phyloP scores from a whole-genome alignment of 495 filamentous ascomycete species.

The Xylaria flabelliformis region DNA sequence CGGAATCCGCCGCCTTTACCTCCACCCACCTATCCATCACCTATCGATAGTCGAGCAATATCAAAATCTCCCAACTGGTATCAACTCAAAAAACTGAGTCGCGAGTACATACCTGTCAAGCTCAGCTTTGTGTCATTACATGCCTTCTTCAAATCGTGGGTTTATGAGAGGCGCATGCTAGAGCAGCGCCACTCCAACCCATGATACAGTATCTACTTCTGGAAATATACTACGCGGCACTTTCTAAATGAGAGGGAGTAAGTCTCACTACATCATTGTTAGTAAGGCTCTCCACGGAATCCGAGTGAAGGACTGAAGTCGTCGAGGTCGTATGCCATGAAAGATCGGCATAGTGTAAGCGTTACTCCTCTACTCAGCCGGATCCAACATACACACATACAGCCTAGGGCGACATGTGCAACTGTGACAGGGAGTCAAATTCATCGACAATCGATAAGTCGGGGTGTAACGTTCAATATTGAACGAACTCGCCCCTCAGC shows the following conservation, averaged over 20 bases:
- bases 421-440: slow-evolving; percentile 10
- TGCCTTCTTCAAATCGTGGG: not conserved
- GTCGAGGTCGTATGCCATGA: slow-evolving; percentile 4
- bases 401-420: not conserved
- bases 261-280: not conserved
- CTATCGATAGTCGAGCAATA: not conserved
- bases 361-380: not conserved
- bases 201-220: not conserved
- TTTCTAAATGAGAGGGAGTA: not conserved
- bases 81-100: not conserved
- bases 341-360: slow-evolving; percentile 20
- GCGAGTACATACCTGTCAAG: not conserved
- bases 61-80: not conserved
- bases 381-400: not conserved
- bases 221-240: not conserved
- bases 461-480: not conserved
- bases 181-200: slow-evolving; percentile 7
- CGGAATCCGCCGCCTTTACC: not conserved
- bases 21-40: not conserved
- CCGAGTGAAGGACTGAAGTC: not conserved
- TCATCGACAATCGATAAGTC: not conserved
- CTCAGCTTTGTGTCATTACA: not conserved
- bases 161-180: not conserved
- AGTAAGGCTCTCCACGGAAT: slow-evolving; percentile 2
- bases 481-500: slow-evolving; percentile 14